These are phyloP conservation scores for Roridomyces roridus DNA, from an alignment of 768 basidiomycete genomes.

Conservation along the genomic window DNA sequence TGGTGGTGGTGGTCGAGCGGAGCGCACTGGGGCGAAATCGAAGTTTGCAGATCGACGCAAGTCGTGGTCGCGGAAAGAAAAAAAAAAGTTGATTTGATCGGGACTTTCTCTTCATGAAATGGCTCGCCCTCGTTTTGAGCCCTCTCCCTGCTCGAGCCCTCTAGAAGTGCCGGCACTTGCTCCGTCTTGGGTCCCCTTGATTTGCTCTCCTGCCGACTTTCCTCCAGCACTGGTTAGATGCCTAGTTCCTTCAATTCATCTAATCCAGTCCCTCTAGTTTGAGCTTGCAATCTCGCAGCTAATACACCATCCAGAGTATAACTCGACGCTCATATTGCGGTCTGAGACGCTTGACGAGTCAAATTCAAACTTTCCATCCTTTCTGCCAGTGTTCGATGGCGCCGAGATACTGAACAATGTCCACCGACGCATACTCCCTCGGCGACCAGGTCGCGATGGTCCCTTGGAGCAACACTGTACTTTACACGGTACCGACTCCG, in stretches of 20 bases:
- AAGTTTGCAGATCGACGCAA: too few relatives aligned
- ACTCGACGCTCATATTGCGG: constrained; percentile 88
- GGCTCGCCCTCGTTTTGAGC: constrained; percentile 23
- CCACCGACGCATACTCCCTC: constrained; percentile 74
- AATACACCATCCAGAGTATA: constrained; percentile 90
- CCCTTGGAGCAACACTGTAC: constrained; percentile 81
- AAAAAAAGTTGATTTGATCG: too few relatives aligned
- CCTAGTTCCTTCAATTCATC: background rate
- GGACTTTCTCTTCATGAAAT: too few relatives aligned
- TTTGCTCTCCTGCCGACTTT: constrained; percentile 42
- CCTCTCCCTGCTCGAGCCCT: constrained; percentile 9
- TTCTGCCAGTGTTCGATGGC: constrained; percentile 45
- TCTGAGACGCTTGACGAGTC: constrained; percentile 68
- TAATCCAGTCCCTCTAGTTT: constrained; percentile 58
- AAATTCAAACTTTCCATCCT: constrained; percentile 36
- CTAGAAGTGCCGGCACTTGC: background rate
- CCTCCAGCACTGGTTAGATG: constrained; percentile 40
- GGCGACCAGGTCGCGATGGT: constrained; percentile 78
- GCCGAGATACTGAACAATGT: constrained; percentile 54
- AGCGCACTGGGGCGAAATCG: too few relatives aligned
- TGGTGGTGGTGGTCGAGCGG: too few relatives aligned
- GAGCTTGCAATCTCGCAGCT: constrained; percentile 73
- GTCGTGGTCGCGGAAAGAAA: too few relatives aligned
- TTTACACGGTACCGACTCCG: constrained; percentile 52
- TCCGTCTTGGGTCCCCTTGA: constrained; percentile 30